phyloP scores from a whole-genome alignment of 2,329 filamentous ascomycete genomes.

The Xylariales sp. region DNA sequence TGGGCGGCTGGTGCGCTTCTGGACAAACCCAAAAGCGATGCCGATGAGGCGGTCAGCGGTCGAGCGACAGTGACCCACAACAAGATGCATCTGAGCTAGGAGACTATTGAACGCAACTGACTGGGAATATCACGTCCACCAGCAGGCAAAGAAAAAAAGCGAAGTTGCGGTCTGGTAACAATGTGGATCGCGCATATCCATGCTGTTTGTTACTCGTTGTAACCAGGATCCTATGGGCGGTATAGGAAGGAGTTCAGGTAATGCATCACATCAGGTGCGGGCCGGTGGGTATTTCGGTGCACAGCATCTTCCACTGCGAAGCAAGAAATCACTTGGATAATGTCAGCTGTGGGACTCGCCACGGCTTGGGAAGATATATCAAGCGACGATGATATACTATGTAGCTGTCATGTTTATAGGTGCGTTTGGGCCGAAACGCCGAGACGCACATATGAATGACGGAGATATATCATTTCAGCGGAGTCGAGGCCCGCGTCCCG shows the following conservation, averaged over 20 bases:
- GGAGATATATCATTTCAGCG: slow-evolving; percentile 8
- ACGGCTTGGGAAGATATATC: background rate
- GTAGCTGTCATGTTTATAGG: background rate
- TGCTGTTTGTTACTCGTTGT: too few relatives aligned
- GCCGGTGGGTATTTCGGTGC: too few relatives aligned
- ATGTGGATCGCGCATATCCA: background rate
- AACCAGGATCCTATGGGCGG: too few relatives aligned
- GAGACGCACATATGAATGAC: slow-evolving; percentile 6
- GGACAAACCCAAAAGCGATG: background rate
- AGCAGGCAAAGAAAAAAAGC: too few relatives aligned
- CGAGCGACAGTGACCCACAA: background rate
- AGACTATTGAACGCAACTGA: too few relatives aligned
- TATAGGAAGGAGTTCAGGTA: too few relatives aligned
- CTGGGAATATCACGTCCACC: too few relatives aligned
- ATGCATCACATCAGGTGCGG: too few relatives aligned
- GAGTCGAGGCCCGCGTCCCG: slow-evolving; percentile 10
- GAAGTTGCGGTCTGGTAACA: slow-evolving; percentile 7
- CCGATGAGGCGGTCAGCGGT: background rate
- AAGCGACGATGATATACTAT: slow-evolving; percentile 1
- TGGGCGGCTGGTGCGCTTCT: background rate
- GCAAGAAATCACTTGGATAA: too few relatives aligned
- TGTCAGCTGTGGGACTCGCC: too few relatives aligned
- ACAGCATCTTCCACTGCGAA: too few relatives aligned
- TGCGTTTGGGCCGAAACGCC: slow-evolving; percentile 5
- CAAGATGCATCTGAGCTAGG: too few relatives aligned